Percentiles rank a stretch among this genome's conserved stretches.
These are phyloP conservation scores for Porogramme epimiltina DNA, from an alignment of 1,284 basidiomycete species.

Conservation along the genomic window DNA sequence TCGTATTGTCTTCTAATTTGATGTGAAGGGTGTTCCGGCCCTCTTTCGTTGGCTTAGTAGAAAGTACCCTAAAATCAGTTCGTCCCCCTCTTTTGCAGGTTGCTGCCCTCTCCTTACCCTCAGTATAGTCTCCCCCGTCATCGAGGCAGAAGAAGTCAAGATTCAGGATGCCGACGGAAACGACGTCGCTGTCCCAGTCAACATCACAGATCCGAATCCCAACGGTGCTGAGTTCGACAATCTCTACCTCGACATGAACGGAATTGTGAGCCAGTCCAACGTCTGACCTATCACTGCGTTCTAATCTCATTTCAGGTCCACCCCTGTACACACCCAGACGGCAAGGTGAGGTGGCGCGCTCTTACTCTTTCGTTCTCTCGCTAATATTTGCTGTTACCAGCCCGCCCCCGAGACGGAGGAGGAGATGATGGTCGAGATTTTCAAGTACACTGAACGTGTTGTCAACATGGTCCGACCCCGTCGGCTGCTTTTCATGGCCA, in stretches of 20 bases:
- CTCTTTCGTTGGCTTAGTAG: conserved; percentile 94
- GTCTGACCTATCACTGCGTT: no score
- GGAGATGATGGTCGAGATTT: conserved; percentile 99
- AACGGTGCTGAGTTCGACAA: conserved; percentile 97
- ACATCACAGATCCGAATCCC: conserved; percentile 88
- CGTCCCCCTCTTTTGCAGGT: conserved; percentile 27
- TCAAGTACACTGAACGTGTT: conserved; percentile 95
- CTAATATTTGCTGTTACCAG: conserved; percentile 35
- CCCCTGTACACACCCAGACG: conserved; percentile 98
- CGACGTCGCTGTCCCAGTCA: conserved; percentile 75
- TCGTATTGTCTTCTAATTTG: not conserved
- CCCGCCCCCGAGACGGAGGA: conserved; percentile 97
- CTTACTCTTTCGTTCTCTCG: not conserved
- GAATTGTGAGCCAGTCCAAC: conserved; percentile 57
- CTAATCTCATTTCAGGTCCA: conserved; percentile 69
- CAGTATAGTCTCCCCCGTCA: conserved; percentile 69
- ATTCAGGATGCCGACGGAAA: conserved; percentile 71
- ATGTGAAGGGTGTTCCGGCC: conserved; percentile 84
- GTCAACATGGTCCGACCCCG: conserved; percentile 97
- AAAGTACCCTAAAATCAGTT: conserved; percentile 95
- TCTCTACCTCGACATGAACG: conserved; percentile 94
- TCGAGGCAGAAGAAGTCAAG: conserved; percentile 80
- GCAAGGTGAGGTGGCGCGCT: conserved; percentile 59
- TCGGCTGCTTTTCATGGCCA: conserved; percentile 97
- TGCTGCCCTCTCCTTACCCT: conserved; percentile 2